These are phyloP conservation scores for Colletotrichum orchidophilum DNA, from an alignment of 2,329 filamentous ascomycete species.

Conservation along the genomic window DNA sequence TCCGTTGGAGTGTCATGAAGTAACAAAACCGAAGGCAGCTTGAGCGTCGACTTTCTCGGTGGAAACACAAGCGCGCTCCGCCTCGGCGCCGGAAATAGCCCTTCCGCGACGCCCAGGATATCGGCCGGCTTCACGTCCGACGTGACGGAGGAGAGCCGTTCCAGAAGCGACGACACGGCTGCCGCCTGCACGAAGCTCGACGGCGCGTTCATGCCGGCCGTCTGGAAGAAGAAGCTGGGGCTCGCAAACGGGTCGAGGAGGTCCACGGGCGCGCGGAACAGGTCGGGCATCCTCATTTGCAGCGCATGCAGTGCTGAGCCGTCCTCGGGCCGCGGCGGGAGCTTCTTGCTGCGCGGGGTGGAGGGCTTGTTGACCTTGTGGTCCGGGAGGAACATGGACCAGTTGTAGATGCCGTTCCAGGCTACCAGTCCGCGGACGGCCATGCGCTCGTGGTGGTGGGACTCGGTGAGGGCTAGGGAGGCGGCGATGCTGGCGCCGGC, in stretches of 20 bases:
- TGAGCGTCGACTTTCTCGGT: constrained; percentile 55
- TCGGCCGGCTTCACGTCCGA: constrained; percentile 29
- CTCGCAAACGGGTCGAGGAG: constrained; percentile 70
- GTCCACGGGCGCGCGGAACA: constrained; percentile 60
- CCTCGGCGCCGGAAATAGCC: constrained; percentile 43
- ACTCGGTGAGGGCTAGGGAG: constrained; percentile 66
- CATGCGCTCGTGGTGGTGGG: constrained; percentile 52
- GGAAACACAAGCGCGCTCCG: constrained; percentile 59
- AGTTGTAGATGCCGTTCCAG: constrained; percentile 71
- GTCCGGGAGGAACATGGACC: constrained; percentile 67
- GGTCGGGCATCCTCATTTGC: constrained; percentile 44
- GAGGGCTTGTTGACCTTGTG: constrained; percentile 53
- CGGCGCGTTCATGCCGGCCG: constrained; percentile 57
- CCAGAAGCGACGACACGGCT: constrained; percentile 31
- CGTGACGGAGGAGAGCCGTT: constrained; percentile 36
- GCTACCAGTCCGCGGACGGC: constrained; percentile 63
- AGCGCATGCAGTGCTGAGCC: constrained; percentile 50
- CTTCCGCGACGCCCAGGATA: constrained; percentile 2
- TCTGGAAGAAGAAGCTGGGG: constrained; percentile 67
- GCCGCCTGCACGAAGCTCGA: constrained; percentile 50
- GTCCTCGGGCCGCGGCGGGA: constrained; percentile 37
- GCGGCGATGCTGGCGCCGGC: constrained; percentile 67
- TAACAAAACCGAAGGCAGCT: constrained; percentile 59
- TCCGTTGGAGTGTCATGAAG: constrained; percentile 50
- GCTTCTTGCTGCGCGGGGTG: constrained; percentile 10